Evolutionary conservation across 306 rosid genomes (phyloP), one percentile per base, ranked within the genome.

Genomic region (Castanospermum australe): DNA sequence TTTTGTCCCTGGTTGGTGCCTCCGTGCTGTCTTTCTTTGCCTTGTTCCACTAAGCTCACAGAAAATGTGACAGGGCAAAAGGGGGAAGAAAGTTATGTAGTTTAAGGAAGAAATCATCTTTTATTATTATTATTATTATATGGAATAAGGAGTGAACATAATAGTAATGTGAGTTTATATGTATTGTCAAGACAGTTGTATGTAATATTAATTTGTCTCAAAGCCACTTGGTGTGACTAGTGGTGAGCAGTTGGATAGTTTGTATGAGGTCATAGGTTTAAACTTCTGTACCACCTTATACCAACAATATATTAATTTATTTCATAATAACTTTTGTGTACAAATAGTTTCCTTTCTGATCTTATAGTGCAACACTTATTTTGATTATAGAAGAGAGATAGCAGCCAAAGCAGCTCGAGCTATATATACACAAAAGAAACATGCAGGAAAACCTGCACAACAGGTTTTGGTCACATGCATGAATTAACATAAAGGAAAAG

Each of bases 1-100:
- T 84, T 56, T 91, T 92, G 4, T 83, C 88, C 24, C 69, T 88
- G 85, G 77, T 85, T 13, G 91, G 96, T 64, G 92, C 90, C 77
- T 86, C 88, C 0, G 62, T 82, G 50, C 60, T 83, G 78, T 85
- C 90, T 33, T 86, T 87, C 84, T 20, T 85, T 82, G 90, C 88
- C 69, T 76, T 83, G 76, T 79, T 89, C 80, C 83, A 79, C 25
- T 85, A 76, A 81, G 77, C 76, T 71, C 51, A 45, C 2, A 65
- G 42, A 70, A 24, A 4, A 76, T 55, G 60, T 51, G 42, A 60
- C 9, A 35, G n/a, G 5, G 13, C 13, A 10, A 45, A 7, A 18
- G 7, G 9, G 62, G 25, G 42, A 52, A 20, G 4, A 7, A 13
- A 73, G 13, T n/a, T n/a, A n/a, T 57, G 30, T 4, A 25, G 8